Evolutionary conservation across 2,329 filamentous ascomycete species (phyloP).

Genomic region (Epichloe uncinata): DNA sequence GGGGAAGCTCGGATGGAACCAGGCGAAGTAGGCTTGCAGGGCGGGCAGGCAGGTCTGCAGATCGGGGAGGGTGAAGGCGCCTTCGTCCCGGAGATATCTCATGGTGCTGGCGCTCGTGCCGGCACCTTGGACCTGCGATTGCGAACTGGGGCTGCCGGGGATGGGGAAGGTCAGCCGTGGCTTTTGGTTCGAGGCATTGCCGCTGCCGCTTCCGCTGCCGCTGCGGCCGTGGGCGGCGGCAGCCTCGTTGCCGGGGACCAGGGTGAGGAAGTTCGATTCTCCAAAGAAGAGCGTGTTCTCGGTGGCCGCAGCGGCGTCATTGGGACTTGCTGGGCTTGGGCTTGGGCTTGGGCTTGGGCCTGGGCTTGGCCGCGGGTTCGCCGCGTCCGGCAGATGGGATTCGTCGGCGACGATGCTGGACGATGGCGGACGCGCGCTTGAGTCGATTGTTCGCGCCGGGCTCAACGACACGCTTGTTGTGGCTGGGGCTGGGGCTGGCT

Average conservation of each 20-base stretch:
- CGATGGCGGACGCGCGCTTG: not conserved
- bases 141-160: slow-evolving; percentile 14
- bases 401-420: slow-evolving; percentile 2
- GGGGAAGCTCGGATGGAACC: slow-evolving; percentile 44
- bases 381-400: not conserved
- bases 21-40: slow-evolving; percentile 38
- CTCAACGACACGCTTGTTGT: slow-evolving; percentile 1
- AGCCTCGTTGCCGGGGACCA: slow-evolving; percentile 16
- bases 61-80: slow-evolving; percentile 31
- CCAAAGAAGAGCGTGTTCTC: slow-evolving; percentile 20
- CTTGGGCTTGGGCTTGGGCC: not conserved
- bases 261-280: slow-evolving; percentile 26
- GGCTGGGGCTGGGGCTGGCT: slow-evolving; percentile 6
- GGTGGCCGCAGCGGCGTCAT: slow-evolving; percentile 1
- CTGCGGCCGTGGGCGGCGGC: not conserved
- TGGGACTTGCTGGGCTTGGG: not conserved
- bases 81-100: slow-evolving; percentile 33
- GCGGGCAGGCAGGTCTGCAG: slow-evolving; percentile 27
- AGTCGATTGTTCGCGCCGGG: not conserved
- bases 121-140: slow-evolving; percentile 10
- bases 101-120: slow-evolving; percentile 34
- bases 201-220: not conserved
- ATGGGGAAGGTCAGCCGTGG: slow-evolving; percentile 19
- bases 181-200: slow-evolving; percentile 7
- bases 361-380: not conserved